Percentiles rank a stretch among this genome's conserved stretches.
Conservation (phyloP, 768 basidiomycete species). For the Candolleomyces efflorescens region DNA sequence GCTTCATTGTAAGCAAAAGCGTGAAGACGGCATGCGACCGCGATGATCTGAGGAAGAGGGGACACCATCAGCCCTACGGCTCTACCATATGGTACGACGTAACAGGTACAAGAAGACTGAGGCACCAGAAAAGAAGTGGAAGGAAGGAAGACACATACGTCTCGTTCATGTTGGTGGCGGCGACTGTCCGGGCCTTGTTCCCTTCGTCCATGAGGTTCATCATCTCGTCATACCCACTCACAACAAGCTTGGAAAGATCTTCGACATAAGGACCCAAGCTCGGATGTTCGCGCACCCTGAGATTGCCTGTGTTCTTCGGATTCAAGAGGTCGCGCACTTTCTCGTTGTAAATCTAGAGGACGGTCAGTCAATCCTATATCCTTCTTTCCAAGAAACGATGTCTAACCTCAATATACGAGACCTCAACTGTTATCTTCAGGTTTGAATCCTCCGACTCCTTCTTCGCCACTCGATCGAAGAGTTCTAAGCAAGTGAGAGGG, state of each 20-base stretch:
- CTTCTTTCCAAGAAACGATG: not conserved
- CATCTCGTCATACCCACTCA: constrained; percentile 92
- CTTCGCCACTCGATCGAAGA: constrained; percentile 77
- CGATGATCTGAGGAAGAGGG: constrained; percentile 58
- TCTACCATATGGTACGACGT: not conserved
- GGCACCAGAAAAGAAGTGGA: not conserved
- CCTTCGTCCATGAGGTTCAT: constrained; percentile 99
- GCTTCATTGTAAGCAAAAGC: constrained; percentile 88
- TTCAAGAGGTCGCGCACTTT: constrained; percentile 97
- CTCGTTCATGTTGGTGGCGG: constrained; percentile 99
- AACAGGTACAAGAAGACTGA: constrained; percentile 6
- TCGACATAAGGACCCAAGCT: constrained; percentile 98
- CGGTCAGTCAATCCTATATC: not conserved
- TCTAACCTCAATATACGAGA: constrained; percentile 92
- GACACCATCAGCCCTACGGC: not conserved
- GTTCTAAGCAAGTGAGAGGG: constrained; percentile 88
- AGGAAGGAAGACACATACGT: constrained; percentile 49
- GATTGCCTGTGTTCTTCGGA: constrained; percentile 93
- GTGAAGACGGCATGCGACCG: constrained; percentile 99
- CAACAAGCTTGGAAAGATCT: constrained; percentile 90
- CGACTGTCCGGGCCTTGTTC: constrained; percentile 97
- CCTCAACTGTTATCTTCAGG: constrained; percentile 86
- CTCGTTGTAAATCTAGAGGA: constrained; percentile 86
- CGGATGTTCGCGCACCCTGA: constrained; percentile 96
- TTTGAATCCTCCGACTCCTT: constrained; percentile 63